phyloP scores from a whole-genome alignment of 2,329 filamentous ascomycete genomes.

The Sporothrix protearum region DNA sequence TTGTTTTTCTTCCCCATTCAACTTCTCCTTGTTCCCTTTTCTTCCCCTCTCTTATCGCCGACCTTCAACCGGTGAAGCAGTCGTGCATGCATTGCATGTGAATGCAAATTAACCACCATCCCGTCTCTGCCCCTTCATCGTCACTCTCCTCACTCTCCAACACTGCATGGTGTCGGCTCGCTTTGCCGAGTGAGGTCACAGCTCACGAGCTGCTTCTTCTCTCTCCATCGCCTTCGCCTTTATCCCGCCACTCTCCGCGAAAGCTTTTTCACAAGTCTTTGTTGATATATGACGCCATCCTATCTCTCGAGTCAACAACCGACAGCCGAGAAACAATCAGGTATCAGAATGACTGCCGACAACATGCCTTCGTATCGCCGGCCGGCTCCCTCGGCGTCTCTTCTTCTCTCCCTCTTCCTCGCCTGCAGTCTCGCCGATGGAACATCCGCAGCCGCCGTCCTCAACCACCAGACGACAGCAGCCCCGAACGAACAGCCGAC shows the following conservation, averaged over 20 bases:
- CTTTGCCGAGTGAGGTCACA: conserved; percentile 10
- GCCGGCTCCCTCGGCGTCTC: not conserved
- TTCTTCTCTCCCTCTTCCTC: conserved; percentile 32
- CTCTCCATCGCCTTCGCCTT: conserved; percentile 28
- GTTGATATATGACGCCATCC: conserved; percentile 3
- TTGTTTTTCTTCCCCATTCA: not conserved
- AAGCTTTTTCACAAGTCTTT: too few species aligned
- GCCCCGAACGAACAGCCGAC: not conserved
- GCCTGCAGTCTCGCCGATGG: conserved; percentile 30
- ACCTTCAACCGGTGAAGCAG: not conserved
- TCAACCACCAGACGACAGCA: not conserved
- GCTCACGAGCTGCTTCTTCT: not conserved
- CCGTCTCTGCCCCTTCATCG: not conserved
- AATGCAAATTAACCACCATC: conserved; percentile 8
- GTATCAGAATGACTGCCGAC: not conserved
- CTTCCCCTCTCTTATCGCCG: not conserved
- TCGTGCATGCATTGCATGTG: conserved; percentile 13
- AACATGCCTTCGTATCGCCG: not conserved
- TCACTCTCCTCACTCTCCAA: not conserved
- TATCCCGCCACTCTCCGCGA: not conserved
- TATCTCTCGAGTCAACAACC: not conserved
- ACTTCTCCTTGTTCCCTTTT: not conserved
- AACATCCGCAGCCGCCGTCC: conserved; percentile 31
- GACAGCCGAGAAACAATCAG: not conserved
- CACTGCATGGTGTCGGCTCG: conserved; percentile 5